A percentile compares a stretch with the other conserved stretches of the same genome.
Evolutionary conservation across 768 basidiomycete genomes (phyloP).

Genomic region (Mycena vulgaris): DNA sequence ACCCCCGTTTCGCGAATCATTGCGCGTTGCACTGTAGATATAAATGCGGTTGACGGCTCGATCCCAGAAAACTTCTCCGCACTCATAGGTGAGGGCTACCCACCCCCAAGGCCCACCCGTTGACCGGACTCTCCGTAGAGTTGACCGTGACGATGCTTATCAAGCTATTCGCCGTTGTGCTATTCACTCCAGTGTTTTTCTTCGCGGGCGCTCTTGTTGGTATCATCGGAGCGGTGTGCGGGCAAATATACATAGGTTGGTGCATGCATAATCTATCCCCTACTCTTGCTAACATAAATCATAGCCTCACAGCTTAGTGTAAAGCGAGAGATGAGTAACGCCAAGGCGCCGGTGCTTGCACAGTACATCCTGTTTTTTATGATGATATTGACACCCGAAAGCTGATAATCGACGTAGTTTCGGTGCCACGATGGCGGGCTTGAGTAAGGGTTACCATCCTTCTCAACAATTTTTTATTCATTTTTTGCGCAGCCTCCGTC

Average conservation of each 20-base stretch:
- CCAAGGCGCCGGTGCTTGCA: conserved; percentile 50
- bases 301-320: conserved; percentile 61
- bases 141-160: conserved; percentile 53
- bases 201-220: conserved; percentile 60
- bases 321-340: conserved; percentile 65
- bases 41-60: conserved; percentile 68
- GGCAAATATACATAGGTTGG: conserved; percentile 57
- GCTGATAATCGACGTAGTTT: conserved; percentile 51
- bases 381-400: conserved; percentile 42
- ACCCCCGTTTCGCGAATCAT: conserved; percentile 70
- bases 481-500: conserved; percentile 50
- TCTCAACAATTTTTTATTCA: not conserved
- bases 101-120: conserved; percentile 48
- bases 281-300: conserved; percentile 6
- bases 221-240: conserved; percentile 59
- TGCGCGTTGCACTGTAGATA: conserved; percentile 77
- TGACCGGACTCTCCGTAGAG: conserved; percentile 39
- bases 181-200: conserved; percentile 57
- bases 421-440: conserved; percentile 71
- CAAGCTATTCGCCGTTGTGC: conserved; percentile 60
- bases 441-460: conserved; percentile 51
- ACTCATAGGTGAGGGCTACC: conserved; percentile 46
- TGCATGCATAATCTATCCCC: not conserved
- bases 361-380: conserved; percentile 56
- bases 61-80: conserved; percentile 46